Conservation (phyloP, 768 basidiomycete genomes). For the Leccinum sublutescens region DNA sequence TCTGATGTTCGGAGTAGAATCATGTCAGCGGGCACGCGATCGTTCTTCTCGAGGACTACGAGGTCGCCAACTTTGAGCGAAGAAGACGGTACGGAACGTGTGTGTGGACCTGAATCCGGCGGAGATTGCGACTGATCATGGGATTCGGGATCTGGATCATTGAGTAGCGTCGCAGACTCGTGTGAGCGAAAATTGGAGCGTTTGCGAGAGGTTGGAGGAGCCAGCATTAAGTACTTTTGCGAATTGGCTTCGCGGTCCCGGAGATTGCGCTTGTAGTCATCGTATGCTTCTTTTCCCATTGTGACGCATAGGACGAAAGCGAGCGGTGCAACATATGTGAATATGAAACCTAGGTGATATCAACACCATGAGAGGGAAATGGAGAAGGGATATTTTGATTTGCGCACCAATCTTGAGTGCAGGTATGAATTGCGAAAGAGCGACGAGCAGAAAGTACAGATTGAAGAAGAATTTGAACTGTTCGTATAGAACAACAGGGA, state of each 20-base stretch:
- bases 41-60: slow-evolving; percentile 92
- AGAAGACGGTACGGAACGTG: slow-evolving; percentile 84
- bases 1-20: slow-evolving; percentile 88
- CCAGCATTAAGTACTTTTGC: slow-evolving; percentile 82
- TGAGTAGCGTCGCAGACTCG: slow-evolving; percentile 19
- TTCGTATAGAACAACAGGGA: slow-evolving; percentile 96
- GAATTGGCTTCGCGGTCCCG: slow-evolving; percentile 96
- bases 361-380: neutral
- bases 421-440: slow-evolving; percentile 93
- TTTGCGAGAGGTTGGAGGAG: slow-evolving; percentile 44
- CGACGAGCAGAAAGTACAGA: slow-evolving; percentile 95
- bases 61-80: slow-evolving; percentile 89
- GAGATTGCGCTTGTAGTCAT: slow-evolving; percentile 92
- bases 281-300: slow-evolving; percentile 98
- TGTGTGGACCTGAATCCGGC: slow-evolving; percentile 45
- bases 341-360: slow-evolving; percentile 70
- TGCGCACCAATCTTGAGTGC: slow-evolving; percentile 89
- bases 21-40: slow-evolving; percentile 93
- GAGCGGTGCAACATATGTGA: slow-evolving; percentile 94
- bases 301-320: slow-evolving; percentile 94
- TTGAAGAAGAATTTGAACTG: slow-evolving; percentile 99
- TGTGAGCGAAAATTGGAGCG: slow-evolving; percentile 11
- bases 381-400: neutral
- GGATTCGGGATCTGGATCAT: slow-evolving; percentile 22
- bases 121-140: slow-evolving; percentile 12